These are phyloP conservation scores for Camellia japonica DNA, from an alignment of 148 eudicot species.

Conservation along the genomic window DNA sequence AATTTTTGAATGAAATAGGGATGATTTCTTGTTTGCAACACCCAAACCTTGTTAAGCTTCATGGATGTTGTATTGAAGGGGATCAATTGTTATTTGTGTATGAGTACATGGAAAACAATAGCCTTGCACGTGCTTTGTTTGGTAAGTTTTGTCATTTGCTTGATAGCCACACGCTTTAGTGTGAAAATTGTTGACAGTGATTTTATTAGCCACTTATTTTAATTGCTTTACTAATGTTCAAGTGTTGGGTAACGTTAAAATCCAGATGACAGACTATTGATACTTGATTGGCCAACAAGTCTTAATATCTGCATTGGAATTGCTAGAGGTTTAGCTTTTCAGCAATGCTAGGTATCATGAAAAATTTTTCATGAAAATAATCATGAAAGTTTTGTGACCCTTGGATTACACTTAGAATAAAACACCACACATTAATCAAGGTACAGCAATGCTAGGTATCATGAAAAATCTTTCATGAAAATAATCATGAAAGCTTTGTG, in stretches of 20 bases:
- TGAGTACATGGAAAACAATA: slow-evolving; percentile 53
- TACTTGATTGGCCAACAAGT: slow-evolving; percentile 47
- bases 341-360: too few species aligned
- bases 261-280: slow-evolving; percentile 26
- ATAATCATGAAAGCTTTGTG: too few species aligned
- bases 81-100: slow-evolving; percentile 43
- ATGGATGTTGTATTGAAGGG: slow-evolving; percentile 51
- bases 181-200: background rate
- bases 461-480: too few species aligned
- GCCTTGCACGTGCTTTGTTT: slow-evolving; percentile 42
- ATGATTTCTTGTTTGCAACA: slow-evolving; percentile 54
- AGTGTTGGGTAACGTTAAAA: slow-evolving; percentile 12
- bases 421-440: too few species aligned
- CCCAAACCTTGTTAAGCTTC: slow-evolving; percentile 55
- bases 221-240: background rate
- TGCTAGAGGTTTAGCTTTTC: slow-evolving; percentile 49
- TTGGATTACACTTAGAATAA: too few species aligned
- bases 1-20: slow-evolving; percentile 51
- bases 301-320: slow-evolving; percentile 43
- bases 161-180: too few species aligned
- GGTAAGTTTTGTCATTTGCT: slow-evolving; percentile 19
- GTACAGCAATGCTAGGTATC: too few species aligned
- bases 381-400: too few species aligned
- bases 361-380: too few species aligned
- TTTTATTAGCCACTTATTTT: background rate